Base-by-base conservation (phyloP, 2,329 filamentous ascomycete species). In the Paecilomyces dactylethromorphus region DNA sequence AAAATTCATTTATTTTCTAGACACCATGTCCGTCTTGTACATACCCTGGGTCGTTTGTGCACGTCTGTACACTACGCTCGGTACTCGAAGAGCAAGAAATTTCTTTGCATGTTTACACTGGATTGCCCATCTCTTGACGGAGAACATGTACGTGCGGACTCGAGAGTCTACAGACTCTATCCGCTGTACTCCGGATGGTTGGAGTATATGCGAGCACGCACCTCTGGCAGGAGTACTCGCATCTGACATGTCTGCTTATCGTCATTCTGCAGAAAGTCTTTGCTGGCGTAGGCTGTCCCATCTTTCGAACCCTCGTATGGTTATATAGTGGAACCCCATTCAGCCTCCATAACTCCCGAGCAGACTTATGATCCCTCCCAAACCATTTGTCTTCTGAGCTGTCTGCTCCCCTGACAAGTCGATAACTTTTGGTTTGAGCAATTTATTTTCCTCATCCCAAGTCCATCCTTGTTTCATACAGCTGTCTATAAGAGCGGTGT, bases 1-100 rank as follows among this genome's bases (percentile, higher is more conserved):
- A 72, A 69, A 68, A 66, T 71, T 65, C 69, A 68, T 69, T 67
- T 70, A 71, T 45, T 39, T 39, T 39, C 39, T 75, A 75, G 73
- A 76, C 69, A 68, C 69, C 68, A 67, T 70, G 65, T 72, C 70
- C 71, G 69, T 70, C 67, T 67, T 74, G 73, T 76, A 75, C 69
- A 75, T 76, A 75, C 66, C 70, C 69, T 71, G 69, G 69, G 72
- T 69, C 70, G 66, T 68, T 45, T 59, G 67, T 73, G 68, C 66
- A 53, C 56, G 65, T 66, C 66, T 73, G 71, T 74, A 74, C 66
- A 73, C 66, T 74, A 73, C 69, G 67, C 62, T 72, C 69, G 70
- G 67, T 68, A 66, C 67, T 67, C 22, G 66, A 71, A 68, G 68
- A 72, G 68, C 70, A 73, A 72, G 71, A 52, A 52, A 52, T 52